These are phyloP conservation scores for Colletotrichum graminicola DNA, from an alignment of 2,329 filamentous ascomycete genomes.

Conservation along the genomic window DNA sequence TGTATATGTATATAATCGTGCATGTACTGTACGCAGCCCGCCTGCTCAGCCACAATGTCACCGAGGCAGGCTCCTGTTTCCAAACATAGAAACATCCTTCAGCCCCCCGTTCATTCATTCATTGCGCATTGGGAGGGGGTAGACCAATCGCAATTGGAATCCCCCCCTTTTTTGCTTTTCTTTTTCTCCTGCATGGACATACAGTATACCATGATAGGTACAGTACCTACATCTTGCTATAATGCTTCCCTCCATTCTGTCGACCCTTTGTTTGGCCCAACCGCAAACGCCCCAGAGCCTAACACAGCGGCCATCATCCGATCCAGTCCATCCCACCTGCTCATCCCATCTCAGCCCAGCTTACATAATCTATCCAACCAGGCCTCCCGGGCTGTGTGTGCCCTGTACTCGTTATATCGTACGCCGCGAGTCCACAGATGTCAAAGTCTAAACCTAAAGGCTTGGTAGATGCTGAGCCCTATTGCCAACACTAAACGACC, in stretches of 20 bases:
- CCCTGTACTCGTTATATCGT: slow-evolving; percentile 1
- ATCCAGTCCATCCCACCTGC: slow-evolving; percentile 12
- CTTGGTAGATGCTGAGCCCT: neutral
- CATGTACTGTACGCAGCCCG: neutral
- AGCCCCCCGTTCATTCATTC: neutral
- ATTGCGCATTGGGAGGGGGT: neutral
- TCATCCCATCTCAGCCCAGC: slow-evolving; percentile 12
- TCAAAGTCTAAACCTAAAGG: neutral
- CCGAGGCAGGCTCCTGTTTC: neutral
- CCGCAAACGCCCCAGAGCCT: too few relatives aligned
- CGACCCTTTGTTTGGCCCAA: too few relatives aligned
- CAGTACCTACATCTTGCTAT: too few relatives aligned
- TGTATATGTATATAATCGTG: too few relatives aligned
- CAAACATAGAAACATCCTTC: slow-evolving; percentile 26
- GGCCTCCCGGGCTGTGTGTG: slow-evolving; percentile 12
- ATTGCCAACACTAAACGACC: neutral
- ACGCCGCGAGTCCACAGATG: neutral
- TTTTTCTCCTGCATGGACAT: slow-evolving; percentile 1
- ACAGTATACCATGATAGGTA: too few relatives aligned
- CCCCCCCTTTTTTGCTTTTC: too few relatives aligned
- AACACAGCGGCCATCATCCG: slow-evolving; percentile 14
- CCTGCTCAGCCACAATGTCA: slow-evolving; percentile 22
- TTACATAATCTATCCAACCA: neutral
- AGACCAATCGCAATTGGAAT: too few relatives aligned
- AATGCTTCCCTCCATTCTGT: too few relatives aligned